These are phyloP conservation scores for Fusarium mundagurra DNA, from an alignment of 2,329 filamentous ascomycete genomes.

Conservation along the genomic window DNA sequence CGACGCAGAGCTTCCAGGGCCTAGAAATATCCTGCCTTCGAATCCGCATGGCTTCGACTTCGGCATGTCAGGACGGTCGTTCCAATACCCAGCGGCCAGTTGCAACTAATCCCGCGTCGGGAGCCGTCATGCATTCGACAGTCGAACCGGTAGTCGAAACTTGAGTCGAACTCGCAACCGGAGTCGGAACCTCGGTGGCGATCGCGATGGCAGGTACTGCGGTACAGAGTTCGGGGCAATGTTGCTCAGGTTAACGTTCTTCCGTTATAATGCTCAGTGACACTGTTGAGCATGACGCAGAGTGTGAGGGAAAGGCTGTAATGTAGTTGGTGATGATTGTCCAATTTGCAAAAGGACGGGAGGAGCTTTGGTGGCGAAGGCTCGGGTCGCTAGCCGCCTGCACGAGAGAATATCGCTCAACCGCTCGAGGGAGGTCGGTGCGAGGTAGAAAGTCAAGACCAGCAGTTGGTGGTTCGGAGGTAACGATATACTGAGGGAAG, in stretches of 20 bases:
- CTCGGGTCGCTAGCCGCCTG: fast-evolving
- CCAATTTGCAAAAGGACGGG: fast-evolving
- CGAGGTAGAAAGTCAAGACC: background rate
- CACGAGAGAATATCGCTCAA: background rate
- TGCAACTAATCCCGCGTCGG: background rate
- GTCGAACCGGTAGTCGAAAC: background rate
- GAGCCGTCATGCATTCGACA: background rate
- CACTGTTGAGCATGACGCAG: fast-evolving
- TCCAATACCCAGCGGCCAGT: background rate
- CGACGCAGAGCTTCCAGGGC: too few relatives aligned
- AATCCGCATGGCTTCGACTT: background rate
- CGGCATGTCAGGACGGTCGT: background rate
- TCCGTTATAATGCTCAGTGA: fast-evolving
- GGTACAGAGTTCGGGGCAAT: background rate
- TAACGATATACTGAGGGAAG: background rate
- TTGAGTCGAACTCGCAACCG: background rate
- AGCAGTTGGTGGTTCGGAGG: background rate
- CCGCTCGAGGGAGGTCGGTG: background rate
- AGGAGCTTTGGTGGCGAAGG: too few relatives aligned
- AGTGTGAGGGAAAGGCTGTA: fast-evolving
- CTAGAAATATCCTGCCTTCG: too few relatives aligned
- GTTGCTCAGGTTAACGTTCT: background rate
- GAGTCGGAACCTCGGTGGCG: background rate
- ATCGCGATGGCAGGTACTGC: fast-evolving
- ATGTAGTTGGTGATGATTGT: background rate